Evolutionary conservation across 371 early-diverging fungal genomes (phyloP).

Genomic region (Mortierella sp.): DNA sequence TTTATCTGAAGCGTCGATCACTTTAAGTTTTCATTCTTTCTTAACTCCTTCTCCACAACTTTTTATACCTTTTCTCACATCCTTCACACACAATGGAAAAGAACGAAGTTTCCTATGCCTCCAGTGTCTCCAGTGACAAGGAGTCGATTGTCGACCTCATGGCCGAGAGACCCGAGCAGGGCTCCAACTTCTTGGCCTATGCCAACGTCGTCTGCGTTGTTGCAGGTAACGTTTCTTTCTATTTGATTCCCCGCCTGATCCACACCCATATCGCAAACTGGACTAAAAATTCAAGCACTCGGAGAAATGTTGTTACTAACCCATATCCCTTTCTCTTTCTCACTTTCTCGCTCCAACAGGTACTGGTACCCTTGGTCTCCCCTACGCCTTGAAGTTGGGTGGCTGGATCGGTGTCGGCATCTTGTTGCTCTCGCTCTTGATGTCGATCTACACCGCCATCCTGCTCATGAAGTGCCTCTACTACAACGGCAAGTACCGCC

Average conservation of each 20-base stretch:
- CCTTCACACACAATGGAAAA: constrained; percentile 29
- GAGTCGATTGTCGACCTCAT: constrained; percentile 54
- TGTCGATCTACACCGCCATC: constrained; percentile 80
- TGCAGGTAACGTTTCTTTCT: constrained; percentile 67
- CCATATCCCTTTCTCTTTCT: neutral
- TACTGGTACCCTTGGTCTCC: constrained; percentile 87
- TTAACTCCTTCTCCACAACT: neutral
- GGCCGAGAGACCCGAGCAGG: constrained; percentile 57
- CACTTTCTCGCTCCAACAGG: constrained; percentile 14
- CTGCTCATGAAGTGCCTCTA: constrained; percentile 84
- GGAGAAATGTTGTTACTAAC: neutral
- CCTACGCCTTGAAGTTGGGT: constrained; percentile 84
- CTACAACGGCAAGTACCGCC: constrained; percentile 61
- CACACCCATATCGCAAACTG: neutral
- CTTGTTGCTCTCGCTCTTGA: constrained; percentile 78
- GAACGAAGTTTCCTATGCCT: constrained; percentile 40
- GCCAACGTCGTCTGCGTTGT: constrained; percentile 85
- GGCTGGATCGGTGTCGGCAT: constrained; percentile 88
- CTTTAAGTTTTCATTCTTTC: neutral
- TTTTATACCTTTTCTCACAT: neutral
- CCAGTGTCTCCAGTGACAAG: constrained; percentile 40
- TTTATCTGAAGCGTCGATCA: neutral
- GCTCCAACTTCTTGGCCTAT: constrained; percentile 63
- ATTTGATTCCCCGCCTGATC: neutral
- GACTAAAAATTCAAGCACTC: neutral